Evolutionary conservation across 345 rosid genomes (phyloP), one percentile per base, ranked within the genome.

Genomic region (Triadica sebifera): DNA sequence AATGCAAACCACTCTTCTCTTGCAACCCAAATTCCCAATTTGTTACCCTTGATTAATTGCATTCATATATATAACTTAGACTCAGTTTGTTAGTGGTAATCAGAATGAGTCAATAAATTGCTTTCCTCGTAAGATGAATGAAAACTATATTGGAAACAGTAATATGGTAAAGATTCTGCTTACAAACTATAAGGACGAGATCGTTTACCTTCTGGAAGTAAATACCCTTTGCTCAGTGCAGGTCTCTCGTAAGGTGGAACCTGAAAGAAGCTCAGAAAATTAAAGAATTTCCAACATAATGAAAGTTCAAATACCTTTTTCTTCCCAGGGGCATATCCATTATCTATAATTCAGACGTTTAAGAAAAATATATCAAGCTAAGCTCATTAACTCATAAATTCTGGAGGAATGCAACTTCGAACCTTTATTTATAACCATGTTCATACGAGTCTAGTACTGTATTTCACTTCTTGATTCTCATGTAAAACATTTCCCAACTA

Each of bases 231-330:
- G 88, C 97, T 93, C 77, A 93, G 82, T 22, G 98, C 94, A 49
- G 97, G 98, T 78, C 98, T 91, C 88, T 93, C 98, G 66, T 93
- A 93, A 34, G 98, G 97, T 20, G 97, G 85, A 75, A 86, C 89
- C 97, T 93, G 87, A 19, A 78, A 63, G 63, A 76, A 80, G 71
- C 11, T 22, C 22, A 79, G 63, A 49, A 70, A n/a, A 65, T 17
- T 15, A 6, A 64, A 55, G 7, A 64, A 46, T 55, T 56, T 57
- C 41, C 46, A 46, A 29, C 12, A 37, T 29, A 17, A 61, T 12
- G 63, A 37, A 37, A 37, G 69, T 63, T 50, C 22, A n/a, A 37
- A 29, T n/a, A 50, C 22, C 22, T 37, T 57, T 29, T 20, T 22
- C 22, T 71, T 71, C 12, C n/a, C 59, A 55, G 59, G 6, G 25